Evolutionary conservation across 73 alveolate genomes (phyloP).

Genomic region (Tetrahymena thermophila): DNA sequence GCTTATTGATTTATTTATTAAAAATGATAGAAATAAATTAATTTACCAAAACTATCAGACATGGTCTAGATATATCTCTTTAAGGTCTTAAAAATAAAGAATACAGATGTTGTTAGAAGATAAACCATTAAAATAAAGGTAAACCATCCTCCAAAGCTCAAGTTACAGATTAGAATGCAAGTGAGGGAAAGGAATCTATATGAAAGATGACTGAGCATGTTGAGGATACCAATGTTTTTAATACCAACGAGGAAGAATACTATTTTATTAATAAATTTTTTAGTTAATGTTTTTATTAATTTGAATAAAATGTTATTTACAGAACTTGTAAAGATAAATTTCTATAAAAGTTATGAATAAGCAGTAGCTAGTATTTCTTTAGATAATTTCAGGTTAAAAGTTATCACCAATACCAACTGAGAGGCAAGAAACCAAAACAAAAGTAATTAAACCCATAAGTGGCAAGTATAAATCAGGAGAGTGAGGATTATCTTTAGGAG

Average conservation of each 20-base stretch:
- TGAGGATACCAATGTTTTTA: not conserved
- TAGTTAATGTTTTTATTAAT: not conserved
- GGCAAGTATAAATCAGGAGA: conserved; percentile 34
- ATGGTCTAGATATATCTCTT: not conserved
- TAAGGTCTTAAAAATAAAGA: not conserved
- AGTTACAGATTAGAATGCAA: not conserved
- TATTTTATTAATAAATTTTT: not conserved
- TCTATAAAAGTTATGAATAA: not conserved
- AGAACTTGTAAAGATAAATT: not conserved
- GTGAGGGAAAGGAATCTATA: not conserved
- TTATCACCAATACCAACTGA: not conserved
- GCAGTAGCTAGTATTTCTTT: not conserved
- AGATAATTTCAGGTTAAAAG: not conserved
- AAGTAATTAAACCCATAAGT: conserved; percentile 19
- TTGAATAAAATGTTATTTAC: not conserved
- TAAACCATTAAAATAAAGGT: not conserved
- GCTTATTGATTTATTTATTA: not conserved
- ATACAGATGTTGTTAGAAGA: not conserved
- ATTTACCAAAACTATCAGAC: not conserved
- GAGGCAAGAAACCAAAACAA: conserved; percentile 11
- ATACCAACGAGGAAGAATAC: not conserved
- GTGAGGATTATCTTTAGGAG: conserved; percentile 25
- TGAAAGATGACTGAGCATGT: not conserved
- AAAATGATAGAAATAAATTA: not conserved
- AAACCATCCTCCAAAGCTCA: not conserved